A percentile compares a stretch with the other conserved stretches of the same genome.
Evolutionary conservation across 768 basidiomycete genomes (phyloP).

Genomic region (Coprinopsis sp.): DNA sequence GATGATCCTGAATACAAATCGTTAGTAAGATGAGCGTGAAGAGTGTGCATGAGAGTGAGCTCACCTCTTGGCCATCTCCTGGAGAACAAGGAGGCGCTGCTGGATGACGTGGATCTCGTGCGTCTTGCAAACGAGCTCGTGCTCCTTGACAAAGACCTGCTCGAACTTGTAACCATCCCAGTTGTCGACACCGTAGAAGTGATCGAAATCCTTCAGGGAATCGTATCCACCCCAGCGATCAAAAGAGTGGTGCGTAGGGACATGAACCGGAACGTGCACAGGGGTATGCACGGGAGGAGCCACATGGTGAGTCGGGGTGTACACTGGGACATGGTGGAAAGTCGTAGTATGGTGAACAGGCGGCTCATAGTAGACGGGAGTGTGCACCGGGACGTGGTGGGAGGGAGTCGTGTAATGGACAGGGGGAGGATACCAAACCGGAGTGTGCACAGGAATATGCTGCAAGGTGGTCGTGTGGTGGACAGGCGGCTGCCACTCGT

Average conservation of each 20-base stretch:
- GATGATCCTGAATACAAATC: slow-evolving; percentile 22
- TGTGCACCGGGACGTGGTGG: too few relatives aligned
- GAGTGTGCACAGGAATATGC: too few relatives aligned
- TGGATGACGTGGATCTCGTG: slow-evolving; percentile 26
- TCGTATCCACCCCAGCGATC: slow-evolving; percentile 31
- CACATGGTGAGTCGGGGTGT: too few relatives aligned
- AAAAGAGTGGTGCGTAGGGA: slow-evolving; percentile 27
- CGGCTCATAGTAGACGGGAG: too few relatives aligned
- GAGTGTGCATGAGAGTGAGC: neutral
- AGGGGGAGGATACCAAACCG: too few relatives aligned
- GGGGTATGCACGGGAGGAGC: too few relatives aligned
- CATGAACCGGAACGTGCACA: too few relatives aligned
- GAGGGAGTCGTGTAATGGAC: too few relatives aligned
- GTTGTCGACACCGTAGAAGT: slow-evolving; percentile 35
- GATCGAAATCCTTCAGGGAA: slow-evolving; percentile 29
- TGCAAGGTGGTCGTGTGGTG: too few relatives aligned
- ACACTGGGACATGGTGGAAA: too few relatives aligned
- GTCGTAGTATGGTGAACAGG: too few relatives aligned
- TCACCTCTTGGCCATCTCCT: slow-evolving; percentile 36
- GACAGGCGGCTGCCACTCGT: too few relatives aligned
- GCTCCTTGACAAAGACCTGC: slow-evolving; percentile 21
- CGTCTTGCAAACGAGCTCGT: slow-evolving; percentile 26
- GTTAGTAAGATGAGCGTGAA: neutral
- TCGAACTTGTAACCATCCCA: slow-evolving; percentile 27
- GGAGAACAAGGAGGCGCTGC: slow-evolving; percentile 39